These are phyloP conservation scores for Luffa acutangula DNA, from an alignment of 306 rosid species.

Conservation along the genomic window DNA sequence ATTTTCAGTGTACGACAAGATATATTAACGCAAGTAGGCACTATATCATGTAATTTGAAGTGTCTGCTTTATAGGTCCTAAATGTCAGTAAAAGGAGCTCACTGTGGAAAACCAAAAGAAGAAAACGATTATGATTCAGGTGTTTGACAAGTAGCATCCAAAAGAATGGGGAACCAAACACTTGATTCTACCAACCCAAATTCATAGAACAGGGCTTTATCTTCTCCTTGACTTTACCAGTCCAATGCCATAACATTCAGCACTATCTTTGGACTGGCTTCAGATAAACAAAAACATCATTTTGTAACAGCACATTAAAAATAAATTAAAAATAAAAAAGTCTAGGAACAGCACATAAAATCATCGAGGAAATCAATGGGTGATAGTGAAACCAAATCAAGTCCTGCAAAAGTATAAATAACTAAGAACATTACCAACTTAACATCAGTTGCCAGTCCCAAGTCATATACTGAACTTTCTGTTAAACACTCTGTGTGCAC, in stretches of 20 bases:
- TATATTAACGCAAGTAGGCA: neutral
- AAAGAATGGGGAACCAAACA: neutral
- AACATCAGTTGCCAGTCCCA: constrained; percentile 29
- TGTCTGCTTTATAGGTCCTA: neutral
- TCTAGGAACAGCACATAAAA: neutral
- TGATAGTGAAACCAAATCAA: neutral
- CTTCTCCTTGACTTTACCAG: neutral
- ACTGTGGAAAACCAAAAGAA: neutral
- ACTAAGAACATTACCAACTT: constrained; percentile 38
- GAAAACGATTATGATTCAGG: neutral
- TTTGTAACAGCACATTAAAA: neutral
- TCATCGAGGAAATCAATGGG: neutral
- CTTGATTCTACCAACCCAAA: neutral
- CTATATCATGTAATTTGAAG: neutral
- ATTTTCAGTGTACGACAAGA: neutral
- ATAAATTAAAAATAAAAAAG: too few relatives aligned
- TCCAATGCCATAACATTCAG: neutral
- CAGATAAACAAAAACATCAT: neutral
- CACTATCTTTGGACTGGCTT: neutral
- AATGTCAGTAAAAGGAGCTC: neutral
- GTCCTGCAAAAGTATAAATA: constrained; percentile 13
- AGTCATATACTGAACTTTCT: constrained; percentile 27
- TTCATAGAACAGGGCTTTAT: neutral
- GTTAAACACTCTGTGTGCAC: constrained; percentile 64
- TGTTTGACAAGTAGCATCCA: neutral